A percentile compares a stretch with the other conserved stretches of the same genome.
phyloP scores from a whole-genome alignment of 345 rosid species.

The Heritiera fomes region DNA sequence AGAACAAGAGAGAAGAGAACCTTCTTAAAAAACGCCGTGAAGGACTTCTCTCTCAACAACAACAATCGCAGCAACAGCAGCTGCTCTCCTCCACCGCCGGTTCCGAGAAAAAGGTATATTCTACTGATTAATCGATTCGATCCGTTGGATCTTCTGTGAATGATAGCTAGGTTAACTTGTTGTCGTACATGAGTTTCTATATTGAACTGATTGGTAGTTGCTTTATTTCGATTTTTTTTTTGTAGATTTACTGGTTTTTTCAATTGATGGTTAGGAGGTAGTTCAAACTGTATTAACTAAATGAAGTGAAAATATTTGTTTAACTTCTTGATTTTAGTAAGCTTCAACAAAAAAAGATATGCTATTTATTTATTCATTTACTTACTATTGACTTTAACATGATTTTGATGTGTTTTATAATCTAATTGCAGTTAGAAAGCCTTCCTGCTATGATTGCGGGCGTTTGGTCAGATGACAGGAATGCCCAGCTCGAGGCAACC shows the following conservation, averaged over 20 bases:
- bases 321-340: background rate
- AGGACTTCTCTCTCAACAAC: conserved; percentile 39
- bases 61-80: conserved; percentile 26
- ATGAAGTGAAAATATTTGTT: background rate
- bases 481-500: conserved; percentile 61
- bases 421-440: conserved; percentile 53
- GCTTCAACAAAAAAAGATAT: background rate
- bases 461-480: conserved; percentile 64
- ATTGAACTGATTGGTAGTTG: background rate
- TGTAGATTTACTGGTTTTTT: background rate
- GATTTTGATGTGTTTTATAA: background rate
- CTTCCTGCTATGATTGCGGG: conserved; percentile 62
- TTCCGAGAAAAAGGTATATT: conserved; percentile 43
- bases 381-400: background rate
- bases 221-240: background rate
- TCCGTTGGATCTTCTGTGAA: conserved; percentile 11
- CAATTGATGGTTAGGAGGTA: background rate
- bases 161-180: conserved; percentile 17
- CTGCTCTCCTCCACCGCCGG: conserved; percentile 38
- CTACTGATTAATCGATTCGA: conserved; percentile 7
- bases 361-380: background rate
- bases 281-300: background rate
- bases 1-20: conserved; percentile 76
- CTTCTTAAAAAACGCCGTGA: conserved; percentile 79
- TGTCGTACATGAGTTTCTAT: background rate